Evolutionary conservation across 169 alveolate genomes (phyloP).

Genomic region (Eimeria acervulina): DNA sequence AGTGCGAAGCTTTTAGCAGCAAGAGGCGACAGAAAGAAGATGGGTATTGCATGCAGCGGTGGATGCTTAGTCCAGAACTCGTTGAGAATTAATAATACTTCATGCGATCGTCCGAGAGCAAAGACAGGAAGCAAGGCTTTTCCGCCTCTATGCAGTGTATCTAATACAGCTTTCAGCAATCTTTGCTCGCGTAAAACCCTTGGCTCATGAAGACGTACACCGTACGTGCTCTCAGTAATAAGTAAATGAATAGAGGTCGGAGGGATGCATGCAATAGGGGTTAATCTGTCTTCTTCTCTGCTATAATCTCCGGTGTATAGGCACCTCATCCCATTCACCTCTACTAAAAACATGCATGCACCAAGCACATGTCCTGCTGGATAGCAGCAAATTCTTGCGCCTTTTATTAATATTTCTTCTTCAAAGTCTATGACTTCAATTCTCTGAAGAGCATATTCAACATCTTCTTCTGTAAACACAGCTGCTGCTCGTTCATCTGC

Average conservation of each 20-base stretch:
- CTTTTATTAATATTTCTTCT: constrained; percentile 93
- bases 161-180: constrained; percentile 97
- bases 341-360: constrained; percentile 99
- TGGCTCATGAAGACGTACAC: constrained; percentile 98
- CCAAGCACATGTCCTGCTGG: constrained; percentile 99
- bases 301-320: constrained; percentile 99
- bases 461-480: constrained; percentile 96
- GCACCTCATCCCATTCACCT: constrained; percentile 94
- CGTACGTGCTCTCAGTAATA: constrained; percentile 99
- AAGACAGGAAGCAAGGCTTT: constrained; percentile 98
- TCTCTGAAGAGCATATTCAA: constrained; percentile 93
- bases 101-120: constrained; percentile 99
- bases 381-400: constrained; percentile 95
- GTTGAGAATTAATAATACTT: constrained; percentile 97
- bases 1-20: constrained; percentile 97
- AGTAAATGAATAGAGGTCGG: constrained; percentile 94
- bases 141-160: constrained; percentile 97
- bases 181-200: constrained; percentile 97
- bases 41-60: constrained; percentile 95
- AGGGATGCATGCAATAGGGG: constrained; percentile 68
- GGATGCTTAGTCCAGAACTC: constrained; percentile 97
- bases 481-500: constrained; percentile 79
- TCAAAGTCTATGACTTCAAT: constrained; percentile 96
- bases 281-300: constrained; percentile 95
- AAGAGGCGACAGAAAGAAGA: constrained; percentile 97